These are phyloP conservation scores for Xylaria sp. DNA, from an alignment of 2,329 filamentous ascomycete species.

Conservation along the genomic window DNA sequence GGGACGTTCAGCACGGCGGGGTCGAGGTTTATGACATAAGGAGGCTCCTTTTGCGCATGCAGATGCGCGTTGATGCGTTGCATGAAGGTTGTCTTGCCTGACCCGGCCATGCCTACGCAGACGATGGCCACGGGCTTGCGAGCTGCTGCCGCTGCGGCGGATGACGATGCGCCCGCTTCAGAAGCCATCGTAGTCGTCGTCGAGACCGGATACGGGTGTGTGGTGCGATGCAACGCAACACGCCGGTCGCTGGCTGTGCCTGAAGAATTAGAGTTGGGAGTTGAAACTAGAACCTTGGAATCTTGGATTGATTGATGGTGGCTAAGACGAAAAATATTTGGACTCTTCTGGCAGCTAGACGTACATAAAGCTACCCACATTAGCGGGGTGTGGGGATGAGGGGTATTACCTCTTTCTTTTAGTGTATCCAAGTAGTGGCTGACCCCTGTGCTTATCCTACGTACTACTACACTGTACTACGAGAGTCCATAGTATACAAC, in stretches of 20 bases:
- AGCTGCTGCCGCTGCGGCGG: conserved; percentile 17
- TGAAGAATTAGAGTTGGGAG: background rate
- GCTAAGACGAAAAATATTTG: conserved; percentile 23
- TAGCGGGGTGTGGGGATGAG: background rate
- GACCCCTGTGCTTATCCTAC: background rate
- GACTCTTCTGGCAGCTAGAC: conserved; percentile 1
- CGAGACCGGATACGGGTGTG: background rate
- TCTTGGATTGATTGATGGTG: background rate
- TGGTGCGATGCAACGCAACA: background rate
- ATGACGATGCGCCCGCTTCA: conserved; percentile 35
- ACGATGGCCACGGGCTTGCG: conserved; percentile 71
- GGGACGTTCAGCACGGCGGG: conserved; percentile 93
- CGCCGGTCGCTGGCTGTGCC: background rate
- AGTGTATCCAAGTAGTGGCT: background rate
- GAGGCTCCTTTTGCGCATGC: conserved; percentile 80
- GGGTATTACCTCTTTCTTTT: background rate
- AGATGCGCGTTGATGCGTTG: conserved; percentile 95
- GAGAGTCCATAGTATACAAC: too few relatives aligned
- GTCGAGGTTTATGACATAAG: conserved; percentile 97
- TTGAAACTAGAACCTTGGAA: background rate
- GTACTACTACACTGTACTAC: too few relatives aligned
- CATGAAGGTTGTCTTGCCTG: conserved; percentile 99
- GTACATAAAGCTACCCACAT: background rate
- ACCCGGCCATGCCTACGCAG: conserved; percentile 97
- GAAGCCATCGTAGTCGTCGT: conserved; percentile 31